Evolutionary conservation across 2,329 filamentous ascomycete genomes (phyloP).

Genomic region (Fusarium odoratissimum): DNA sequence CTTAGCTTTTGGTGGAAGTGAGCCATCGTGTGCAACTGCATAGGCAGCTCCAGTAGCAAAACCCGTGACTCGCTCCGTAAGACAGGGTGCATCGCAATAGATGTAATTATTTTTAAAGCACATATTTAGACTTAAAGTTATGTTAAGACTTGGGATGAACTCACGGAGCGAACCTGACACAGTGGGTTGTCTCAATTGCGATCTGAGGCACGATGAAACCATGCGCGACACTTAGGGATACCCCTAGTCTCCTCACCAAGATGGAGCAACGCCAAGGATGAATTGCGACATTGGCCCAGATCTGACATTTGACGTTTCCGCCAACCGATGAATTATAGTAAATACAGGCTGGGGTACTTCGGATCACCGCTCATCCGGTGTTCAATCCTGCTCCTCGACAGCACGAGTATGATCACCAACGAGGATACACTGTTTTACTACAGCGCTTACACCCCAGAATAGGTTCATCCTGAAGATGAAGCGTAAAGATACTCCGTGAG

Average conservation of each 20-base stretch:
- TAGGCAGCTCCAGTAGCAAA: accelerated
- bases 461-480: not conserved
- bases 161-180: not conserved
- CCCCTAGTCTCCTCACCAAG: conserved; percentile 12
- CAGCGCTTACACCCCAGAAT: not conserved
- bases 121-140: not conserved
- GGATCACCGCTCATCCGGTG: not conserved
- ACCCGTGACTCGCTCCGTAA: accelerated
- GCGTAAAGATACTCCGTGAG: too few relatives aligned
- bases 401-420: not conserved
- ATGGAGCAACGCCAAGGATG: not conserved
- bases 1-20: accelerated
- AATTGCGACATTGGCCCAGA: not conserved
- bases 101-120: not conserved
- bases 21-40: not conserved
- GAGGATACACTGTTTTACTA: not conserved
- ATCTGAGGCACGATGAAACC: conserved; percentile 14
- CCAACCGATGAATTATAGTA: not conserved
- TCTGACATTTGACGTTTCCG: not conserved
- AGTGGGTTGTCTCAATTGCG: not conserved
- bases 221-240: conserved; percentile 1
- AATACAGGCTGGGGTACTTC: not conserved
- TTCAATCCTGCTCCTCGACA: not conserved
- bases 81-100: accelerated
- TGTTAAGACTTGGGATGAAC: not conserved